phyloP scores from a whole-genome alignment of 768 basidiomycete species.

The Hypholoma sublateritium region DNA sequence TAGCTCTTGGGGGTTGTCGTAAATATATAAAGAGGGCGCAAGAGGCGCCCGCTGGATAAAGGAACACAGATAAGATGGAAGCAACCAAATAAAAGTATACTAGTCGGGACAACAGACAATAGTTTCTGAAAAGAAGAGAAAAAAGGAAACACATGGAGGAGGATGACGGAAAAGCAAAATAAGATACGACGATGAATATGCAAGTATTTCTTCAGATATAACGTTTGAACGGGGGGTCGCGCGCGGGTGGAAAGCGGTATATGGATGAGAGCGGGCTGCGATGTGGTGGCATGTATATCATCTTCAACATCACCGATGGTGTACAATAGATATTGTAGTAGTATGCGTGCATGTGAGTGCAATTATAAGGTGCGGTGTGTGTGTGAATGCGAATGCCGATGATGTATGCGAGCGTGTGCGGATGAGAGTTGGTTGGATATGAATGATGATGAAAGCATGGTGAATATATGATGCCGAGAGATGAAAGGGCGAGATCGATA shows the following conservation, averaged over 20 bases:
- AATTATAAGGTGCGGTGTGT: slow-evolving; percentile 1
- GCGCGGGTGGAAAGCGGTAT: slow-evolving; percentile 4
- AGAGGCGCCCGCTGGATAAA: slow-evolving; percentile 12
- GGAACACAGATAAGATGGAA: slow-evolving; percentile 7
- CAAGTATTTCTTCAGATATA: slow-evolving; percentile 20
- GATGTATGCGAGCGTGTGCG: not conserved
- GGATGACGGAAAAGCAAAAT: slow-evolving; percentile 16
- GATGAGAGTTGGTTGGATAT: not conserved
- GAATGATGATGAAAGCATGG: slow-evolving; percentile 10
- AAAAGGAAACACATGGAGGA: slow-evolving; percentile 12
- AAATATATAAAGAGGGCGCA: slow-evolving; percentile 4
- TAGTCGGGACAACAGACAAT: slow-evolving; percentile 25
- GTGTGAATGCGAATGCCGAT: slow-evolving; percentile 2
- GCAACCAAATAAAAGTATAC: slow-evolving; percentile 9
- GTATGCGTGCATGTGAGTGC: slow-evolving; percentile 7
- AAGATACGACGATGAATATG: slow-evolving; percentile 13
- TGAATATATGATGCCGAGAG: slow-evolving; percentile 1
- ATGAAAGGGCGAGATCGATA: not conserved
- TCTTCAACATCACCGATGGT: slow-evolving; percentile 6
- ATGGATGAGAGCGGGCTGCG: not conserved
- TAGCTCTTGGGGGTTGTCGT: slow-evolving; percentile 3
- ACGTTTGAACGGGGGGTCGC: slow-evolving; percentile 1
- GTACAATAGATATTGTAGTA: slow-evolving; percentile 8
- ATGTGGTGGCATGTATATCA: slow-evolving; percentile 4
- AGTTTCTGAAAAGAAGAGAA: slow-evolving; percentile 19